A percentile compares a stretch with the other conserved stretches of the same genome.
These are phyloP conservation scores for Trichoderma sp. DNA, from an alignment of 2,329 filamentous ascomycete genomes.

Conservation along the genomic window DNA sequence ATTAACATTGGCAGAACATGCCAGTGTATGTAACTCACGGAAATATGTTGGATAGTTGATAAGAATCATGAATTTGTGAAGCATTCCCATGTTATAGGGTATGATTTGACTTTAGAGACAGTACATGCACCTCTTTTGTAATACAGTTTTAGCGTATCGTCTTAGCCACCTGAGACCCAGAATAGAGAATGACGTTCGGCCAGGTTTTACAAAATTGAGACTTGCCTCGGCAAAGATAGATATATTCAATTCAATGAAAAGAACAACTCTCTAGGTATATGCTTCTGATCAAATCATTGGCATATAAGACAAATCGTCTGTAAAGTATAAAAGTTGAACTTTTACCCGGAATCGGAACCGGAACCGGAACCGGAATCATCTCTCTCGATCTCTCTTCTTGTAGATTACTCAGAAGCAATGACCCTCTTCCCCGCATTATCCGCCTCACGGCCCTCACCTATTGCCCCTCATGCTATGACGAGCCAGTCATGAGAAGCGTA, in stretches of 20 bases:
- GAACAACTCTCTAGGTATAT: neutral
- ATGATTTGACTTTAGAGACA: neutral
- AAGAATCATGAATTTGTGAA: neutral
- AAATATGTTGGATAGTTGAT: neutral
- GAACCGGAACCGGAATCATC: neutral
- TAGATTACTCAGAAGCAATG: neutral
- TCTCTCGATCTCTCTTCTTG: neutral
- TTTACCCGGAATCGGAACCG: neutral
- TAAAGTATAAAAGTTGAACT: neutral
- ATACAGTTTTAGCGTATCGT: neutral
- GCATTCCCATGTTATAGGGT: neutral
- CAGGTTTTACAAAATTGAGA: neutral
- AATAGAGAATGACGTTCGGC: neutral
- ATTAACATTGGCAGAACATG: neutral
- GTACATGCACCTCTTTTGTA: neutral
- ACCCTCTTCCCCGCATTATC: slow-evolving; percentile 6
- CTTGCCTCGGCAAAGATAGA: neutral
- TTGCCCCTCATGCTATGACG: neutral
- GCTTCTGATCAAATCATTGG: neutral
- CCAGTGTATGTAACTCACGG: neutral
- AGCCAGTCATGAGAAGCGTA: neutral
- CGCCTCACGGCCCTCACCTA: neutral
- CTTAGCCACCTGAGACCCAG: neutral
- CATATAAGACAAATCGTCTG: neutral
- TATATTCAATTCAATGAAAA: neutral